phyloP scores from a whole-genome alignment of 116 monocot genomes.

The Papilionanthe hybrid region DNA sequence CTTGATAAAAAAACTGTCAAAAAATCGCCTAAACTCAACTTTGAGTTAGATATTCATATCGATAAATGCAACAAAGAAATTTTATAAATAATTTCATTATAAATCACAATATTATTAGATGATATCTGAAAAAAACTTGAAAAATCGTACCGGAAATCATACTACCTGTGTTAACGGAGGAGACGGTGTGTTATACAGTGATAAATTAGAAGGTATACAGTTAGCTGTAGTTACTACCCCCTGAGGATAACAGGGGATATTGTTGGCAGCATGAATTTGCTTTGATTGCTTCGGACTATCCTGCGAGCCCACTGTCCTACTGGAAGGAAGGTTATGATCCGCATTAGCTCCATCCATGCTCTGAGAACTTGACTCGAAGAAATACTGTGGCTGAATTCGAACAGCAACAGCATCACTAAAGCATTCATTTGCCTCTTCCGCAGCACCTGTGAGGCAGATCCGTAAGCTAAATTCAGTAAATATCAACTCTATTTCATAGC shows the following conservation, averaged over 20 bases:
- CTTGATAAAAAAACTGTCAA: neutral
- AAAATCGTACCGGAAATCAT: neutral
- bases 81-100: neutral
- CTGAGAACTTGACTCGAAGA: constrained; percentile 43
- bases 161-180: constrained; percentile 63
- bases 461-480: neutral
- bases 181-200: constrained; percentile 80
- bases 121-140: neutral
- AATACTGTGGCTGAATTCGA: constrained; percentile 61
- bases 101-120: neutral
- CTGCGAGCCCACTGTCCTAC: constrained; percentile 18
- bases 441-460: constrained; percentile 50
- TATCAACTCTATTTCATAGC: neutral
- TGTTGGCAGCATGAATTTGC: constrained; percentile 41
- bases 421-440: constrained; percentile 65
- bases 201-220: constrained; percentile 23
- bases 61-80: neutral
- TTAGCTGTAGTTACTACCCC: constrained; percentile 16
- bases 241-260: constrained; percentile 41
- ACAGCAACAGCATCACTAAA: constrained; percentile 67
- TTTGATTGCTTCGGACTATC: constrained; percentile 72
- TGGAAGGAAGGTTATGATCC: constrained; percentile 32
- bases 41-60: neutral
- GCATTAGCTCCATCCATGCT: constrained; percentile 33
- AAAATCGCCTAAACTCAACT: neutral